Evolutionary conservation across 345 rosid genomes (phyloP), one percentile per base, ranked within the genome.

Genomic region (Noccaea caerulescens): DNA sequence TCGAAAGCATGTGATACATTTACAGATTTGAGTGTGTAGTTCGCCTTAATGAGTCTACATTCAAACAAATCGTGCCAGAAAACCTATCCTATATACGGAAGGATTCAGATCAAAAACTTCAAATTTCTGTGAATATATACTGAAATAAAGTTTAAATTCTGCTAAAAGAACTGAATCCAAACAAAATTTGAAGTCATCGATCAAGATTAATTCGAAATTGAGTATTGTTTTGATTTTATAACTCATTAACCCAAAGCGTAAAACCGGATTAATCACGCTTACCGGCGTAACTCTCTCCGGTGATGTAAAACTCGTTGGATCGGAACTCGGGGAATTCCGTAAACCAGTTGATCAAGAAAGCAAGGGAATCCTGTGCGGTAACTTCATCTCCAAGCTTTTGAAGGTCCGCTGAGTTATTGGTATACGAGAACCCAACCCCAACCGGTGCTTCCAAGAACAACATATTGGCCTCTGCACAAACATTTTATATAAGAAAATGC

Each of bases 201-300:
- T 4, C 6, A 10, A 8, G 20, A 42, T 42, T 12, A 42, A 37
- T 11, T 46, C 25, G n/a, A 10, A 6, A 16, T 18, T 14, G 23
- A 2, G 3, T 7, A 14, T 14, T 46, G 1, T 14, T 46, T 46
- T 7, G 51, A 3, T 45, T 45, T 45, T 45, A 7, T 13, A 6
- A 37, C 36, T 56, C 8, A 7, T 12, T 12, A 42, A 7, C 30
- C 20, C 7, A 41, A 7, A 55, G 0, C 4, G 8, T 12, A 8
- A 57, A 34, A 55, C 20, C n/a, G 37, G 14, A 5, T 45, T 11
- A 20, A 58, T 58, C 51, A 61, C 30, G 30, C 62, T 53, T 66
- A 88, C 97, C 97, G 10, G 95, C 97, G 39, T 91, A 88, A 81
- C 95, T 88, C 75, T 91, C 95, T 55, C 97, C 95, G 1, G 95